These are phyloP conservation scores for Suhomyces coccinellae DNA, from an alignment of 1,139 yeast species.

Conservation along the genomic window DNA sequence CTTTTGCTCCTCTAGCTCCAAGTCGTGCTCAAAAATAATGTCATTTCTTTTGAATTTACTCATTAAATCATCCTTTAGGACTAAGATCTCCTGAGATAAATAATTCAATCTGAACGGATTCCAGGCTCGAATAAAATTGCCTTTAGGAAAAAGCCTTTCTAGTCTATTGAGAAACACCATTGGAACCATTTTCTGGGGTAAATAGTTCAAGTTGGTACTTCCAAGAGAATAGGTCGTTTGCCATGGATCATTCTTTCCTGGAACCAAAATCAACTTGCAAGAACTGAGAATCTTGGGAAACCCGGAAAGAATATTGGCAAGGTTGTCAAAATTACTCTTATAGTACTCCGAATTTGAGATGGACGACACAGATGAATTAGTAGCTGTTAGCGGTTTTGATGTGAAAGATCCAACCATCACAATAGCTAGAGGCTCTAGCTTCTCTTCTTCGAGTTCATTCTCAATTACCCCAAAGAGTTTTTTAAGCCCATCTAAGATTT, in stretches of 20 bases:
- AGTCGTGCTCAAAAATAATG: slow-evolving; percentile 51
- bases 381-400: slow-evolving; percentile 58
- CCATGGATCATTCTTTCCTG: slow-evolving; percentile 96
- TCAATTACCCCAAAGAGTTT: slow-evolving; percentile 57
- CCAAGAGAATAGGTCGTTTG: slow-evolving; percentile 70
- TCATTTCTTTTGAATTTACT: slow-evolving; percentile 71
- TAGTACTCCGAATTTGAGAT: slow-evolving; percentile 55
- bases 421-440: slow-evolving; percentile 56
- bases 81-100: slow-evolving; percentile 77
- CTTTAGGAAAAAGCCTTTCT: slow-evolving; percentile 60
- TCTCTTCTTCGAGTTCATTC: slow-evolving; percentile 37
- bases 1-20: slow-evolving; percentile 32
- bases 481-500: slow-evolving; percentile 57
- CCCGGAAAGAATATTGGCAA: slow-evolving; percentile 55
- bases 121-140: slow-evolving; percentile 55
- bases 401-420: slow-evolving; percentile 59
- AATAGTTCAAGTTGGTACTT: slow-evolving; percentile 51
- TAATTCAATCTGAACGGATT: slow-evolving; percentile 82
- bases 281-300: slow-evolving; percentile 33
- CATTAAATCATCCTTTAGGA: slow-evolving; percentile 72
- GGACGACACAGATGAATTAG: slow-evolving; percentile 41
- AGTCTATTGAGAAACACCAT: slow-evolving; percentile 66
- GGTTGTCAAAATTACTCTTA: slow-evolving; percentile 69
- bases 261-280: slow-evolving; percentile 65
- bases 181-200: slow-evolving; percentile 78